Evolutionary conservation across 768 basidiomycete species (phyloP).

Genomic region (Pulveroboletus sp.): DNA sequence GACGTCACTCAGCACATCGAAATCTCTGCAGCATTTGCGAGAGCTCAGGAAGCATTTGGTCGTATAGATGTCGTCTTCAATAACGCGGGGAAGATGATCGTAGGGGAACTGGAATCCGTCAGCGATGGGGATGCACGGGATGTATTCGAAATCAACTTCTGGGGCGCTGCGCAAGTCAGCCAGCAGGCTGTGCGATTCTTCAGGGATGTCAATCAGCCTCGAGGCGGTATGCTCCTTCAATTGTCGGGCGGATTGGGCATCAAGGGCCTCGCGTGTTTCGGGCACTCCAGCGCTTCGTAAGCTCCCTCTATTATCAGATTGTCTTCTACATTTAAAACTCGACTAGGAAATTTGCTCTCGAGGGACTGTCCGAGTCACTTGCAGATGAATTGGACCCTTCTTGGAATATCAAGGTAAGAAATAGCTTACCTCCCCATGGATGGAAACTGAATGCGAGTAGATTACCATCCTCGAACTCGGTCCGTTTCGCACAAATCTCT

Average conservation of each 20-base stretch:
- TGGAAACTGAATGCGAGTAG: slow-evolving; percentile 1
- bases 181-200: slow-evolving; percentile 32
- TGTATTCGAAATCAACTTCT: slow-evolving; percentile 38
- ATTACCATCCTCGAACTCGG: slow-evolving; percentile 22
- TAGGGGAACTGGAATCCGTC: slow-evolving; percentile 33
- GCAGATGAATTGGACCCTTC: slow-evolving; percentile 4
- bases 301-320: background rate
- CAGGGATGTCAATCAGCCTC: slow-evolving; percentile 34
- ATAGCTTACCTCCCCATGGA: background rate
- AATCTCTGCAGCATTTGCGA: slow-evolving; percentile 26
- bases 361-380: slow-evolving; percentile 26
- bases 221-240: slow-evolving; percentile 35
- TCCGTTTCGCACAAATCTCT: slow-evolving; percentile 10
- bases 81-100: slow-evolving; percentile 30
- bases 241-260: slow-evolving; percentile 27
- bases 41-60: slow-evolving; percentile 30
- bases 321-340: background rate
- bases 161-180: slow-evolving; percentile 29
- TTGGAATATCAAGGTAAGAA: slow-evolving; percentile 22
- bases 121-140: slow-evolving; percentile 28
- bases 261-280: background rate
- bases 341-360: slow-evolving; percentile 22
- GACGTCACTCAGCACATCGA: slow-evolving; percentile 30
- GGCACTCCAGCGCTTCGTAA: slow-evolving; percentile 28
- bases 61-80: slow-evolving; percentile 36